Conservation (phyloP, 179 eudicot genomes). For the Silene vulgaris region DNA sequence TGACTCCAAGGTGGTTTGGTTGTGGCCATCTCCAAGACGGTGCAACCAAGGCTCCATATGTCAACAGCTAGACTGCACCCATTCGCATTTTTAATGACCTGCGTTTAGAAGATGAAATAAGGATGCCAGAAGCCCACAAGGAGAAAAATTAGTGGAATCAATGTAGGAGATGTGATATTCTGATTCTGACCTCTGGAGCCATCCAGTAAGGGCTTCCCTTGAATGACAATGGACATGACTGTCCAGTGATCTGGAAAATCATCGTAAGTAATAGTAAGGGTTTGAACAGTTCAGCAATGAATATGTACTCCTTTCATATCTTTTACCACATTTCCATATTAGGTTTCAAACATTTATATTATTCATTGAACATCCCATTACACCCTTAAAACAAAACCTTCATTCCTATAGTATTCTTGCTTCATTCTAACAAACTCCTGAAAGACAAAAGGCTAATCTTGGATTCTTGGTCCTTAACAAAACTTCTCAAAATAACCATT, state of each 20-base stretch:
- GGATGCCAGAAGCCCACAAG: neutral
- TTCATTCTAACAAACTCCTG: neutral
- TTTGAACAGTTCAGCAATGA: conserved; percentile 2
- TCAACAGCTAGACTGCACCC: conserved; percentile 85
- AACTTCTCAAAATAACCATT: neutral
- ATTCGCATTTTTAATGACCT: conserved; percentile 77
- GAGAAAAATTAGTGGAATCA: conserved; percentile 2
- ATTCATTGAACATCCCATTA: neutral
- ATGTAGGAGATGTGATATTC: conserved; percentile 8
- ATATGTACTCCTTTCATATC: neutral
- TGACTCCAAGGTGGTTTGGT: conserved; percentile 97
- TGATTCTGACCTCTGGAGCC: conserved; percentile 86
- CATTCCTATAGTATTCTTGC: neutral
- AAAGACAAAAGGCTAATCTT: neutral
- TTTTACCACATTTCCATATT: neutral
- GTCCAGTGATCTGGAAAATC: conserved; percentile 74
- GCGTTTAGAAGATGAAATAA: conserved; percentile 25
- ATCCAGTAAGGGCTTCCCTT: conserved; percentile 99
- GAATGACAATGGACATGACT: conserved; percentile 81
- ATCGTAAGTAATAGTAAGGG: conserved; percentile 13
- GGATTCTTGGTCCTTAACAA: neutral
- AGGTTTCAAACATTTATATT: neutral
- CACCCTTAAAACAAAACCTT: neutral
- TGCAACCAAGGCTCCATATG: conserved; percentile 97
- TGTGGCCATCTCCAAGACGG: conserved; percentile 91